Evolutionary conservation across 129 eudicot genomes (phyloP), one percentile per base, ranked within the genome.

Genomic region (Glebionis coronaria): DNA sequence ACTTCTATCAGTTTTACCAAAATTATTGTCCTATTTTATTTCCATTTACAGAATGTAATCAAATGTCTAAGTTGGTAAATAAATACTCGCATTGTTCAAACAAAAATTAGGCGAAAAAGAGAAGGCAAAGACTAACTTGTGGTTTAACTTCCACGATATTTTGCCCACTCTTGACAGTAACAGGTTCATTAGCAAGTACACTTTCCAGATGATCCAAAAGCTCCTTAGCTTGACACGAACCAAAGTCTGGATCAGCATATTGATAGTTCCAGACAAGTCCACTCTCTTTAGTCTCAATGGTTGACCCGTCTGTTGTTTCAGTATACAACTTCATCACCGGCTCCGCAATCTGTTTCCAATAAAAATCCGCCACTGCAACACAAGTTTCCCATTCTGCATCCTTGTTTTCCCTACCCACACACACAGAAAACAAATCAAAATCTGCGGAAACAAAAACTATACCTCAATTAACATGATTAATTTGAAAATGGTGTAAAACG

Each of bases 211-310:
- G 97, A 76, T 90, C 97, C 42, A 84, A 76, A 63, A 90, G 92
- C 81, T 90, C 97, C 76, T 87, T 90, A 45, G 97, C 95, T 80
- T 90, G 97, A 69, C 91, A 87, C 3, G 95, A 87, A 12, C 97
- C 97, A 14, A 90, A 90, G 73, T 90, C 97, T 11, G 89, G 97
- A 75, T 90, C 97, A 1, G 97, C 97, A 67, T 78, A 82, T 64
- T 81, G 87, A 80, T 90, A 87, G 54, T 90, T 90, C 97, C 97
- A 90, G n/a, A 87, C 97, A 61, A 90, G 90, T 27, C 90, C 85
- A 59, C 88, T 87, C 81, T 90, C 95, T 77, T 80, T 90, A 6
- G 76, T 62, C 70, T 90, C 95, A 63, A 90, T 84, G 73, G 83
- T 74, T 40, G 97, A 90, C 68, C 97, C 97, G 59, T 90, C 95